phyloP scores from a whole-genome alignment of 2,329 filamentous ascomycete species.

The Cladosporium velox region DNA sequence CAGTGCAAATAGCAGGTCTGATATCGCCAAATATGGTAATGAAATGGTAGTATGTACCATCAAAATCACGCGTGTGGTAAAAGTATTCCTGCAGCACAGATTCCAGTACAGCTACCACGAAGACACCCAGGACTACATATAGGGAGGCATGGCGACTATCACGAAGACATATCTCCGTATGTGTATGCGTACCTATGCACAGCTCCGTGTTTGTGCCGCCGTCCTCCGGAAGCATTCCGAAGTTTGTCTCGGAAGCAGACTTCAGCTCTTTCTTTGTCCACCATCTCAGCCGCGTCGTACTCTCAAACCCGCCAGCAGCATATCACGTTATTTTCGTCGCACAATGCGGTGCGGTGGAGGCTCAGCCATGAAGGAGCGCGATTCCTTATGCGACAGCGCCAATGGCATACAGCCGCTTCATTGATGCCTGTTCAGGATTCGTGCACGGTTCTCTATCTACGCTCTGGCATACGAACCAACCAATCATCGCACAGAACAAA shows the following conservation, averaged over 20 bases:
- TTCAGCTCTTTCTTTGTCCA: background rate
- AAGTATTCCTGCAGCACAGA: background rate
- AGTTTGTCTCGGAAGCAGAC: background rate
- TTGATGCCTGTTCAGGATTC: background rate
- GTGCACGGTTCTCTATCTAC: background rate
- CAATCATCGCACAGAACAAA: background rate
- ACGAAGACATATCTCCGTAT: background rate
- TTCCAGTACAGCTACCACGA: background rate
- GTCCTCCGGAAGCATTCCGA: background rate
- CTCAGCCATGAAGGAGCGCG: constrained; percentile 1
- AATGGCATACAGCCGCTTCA: background rate
- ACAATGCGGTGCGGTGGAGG: constrained; percentile 5
- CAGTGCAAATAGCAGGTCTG: background rate
- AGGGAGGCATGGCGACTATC: background rate
- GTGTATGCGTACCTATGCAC: background rate
- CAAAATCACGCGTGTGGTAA: background rate
- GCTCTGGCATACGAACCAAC: background rate
- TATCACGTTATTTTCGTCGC: background rate
- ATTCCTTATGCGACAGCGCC: background rate
- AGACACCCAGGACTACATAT: background rate
- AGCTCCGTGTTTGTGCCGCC: background rate
- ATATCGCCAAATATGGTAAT: background rate
- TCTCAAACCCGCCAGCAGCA: background rate
- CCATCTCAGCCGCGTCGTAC: background rate
- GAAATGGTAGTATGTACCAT: background rate